Evolutionary conservation across 257 asterid genomes (phyloP).

Genomic region (Capsicum pubescens): DNA sequence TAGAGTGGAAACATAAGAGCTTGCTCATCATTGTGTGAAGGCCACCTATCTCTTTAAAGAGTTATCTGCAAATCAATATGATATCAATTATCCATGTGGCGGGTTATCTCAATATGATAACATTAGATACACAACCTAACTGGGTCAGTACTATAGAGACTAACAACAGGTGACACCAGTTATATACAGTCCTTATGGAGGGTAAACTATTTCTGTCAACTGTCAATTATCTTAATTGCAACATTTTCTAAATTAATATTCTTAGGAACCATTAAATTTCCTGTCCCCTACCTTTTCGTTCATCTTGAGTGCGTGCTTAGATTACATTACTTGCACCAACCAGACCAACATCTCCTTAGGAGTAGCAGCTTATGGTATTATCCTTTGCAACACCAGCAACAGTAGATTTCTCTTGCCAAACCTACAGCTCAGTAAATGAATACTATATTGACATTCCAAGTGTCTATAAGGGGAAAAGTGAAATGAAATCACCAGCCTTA

Average conservation of each 20-base stretch:
- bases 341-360: slow-evolving; percentile 1
- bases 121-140: neutral
- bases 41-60: slow-evolving; percentile 36
- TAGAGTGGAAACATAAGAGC: slow-evolving; percentile 54
- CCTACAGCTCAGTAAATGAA: slow-evolving; percentile 15
- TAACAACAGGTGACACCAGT: slow-evolving; percentile 2
- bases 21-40: slow-evolving; percentile 43
- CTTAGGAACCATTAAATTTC: slow-evolving; percentile 13
- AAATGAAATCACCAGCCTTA: neutral
- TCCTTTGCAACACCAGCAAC: neutral
- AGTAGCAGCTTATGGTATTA: neutral
- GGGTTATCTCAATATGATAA: neutral
- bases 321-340: neutral
- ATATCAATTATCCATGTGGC: neutral
- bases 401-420: neutral
- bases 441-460: neutral
- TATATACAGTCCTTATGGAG: neutral
- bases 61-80: slow-evolving; percentile 37
- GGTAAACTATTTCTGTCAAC: neutral
- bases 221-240: neutral
- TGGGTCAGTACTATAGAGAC: neutral
- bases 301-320: neutral
- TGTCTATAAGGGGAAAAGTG: neutral
- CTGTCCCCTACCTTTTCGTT: slow-evolving; percentile 39
- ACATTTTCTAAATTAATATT: neutral